These are phyloP conservation scores for Ganoderma sinense DNA, from an alignment of 1,284 basidiomycete genomes.

Conservation along the genomic window DNA sequence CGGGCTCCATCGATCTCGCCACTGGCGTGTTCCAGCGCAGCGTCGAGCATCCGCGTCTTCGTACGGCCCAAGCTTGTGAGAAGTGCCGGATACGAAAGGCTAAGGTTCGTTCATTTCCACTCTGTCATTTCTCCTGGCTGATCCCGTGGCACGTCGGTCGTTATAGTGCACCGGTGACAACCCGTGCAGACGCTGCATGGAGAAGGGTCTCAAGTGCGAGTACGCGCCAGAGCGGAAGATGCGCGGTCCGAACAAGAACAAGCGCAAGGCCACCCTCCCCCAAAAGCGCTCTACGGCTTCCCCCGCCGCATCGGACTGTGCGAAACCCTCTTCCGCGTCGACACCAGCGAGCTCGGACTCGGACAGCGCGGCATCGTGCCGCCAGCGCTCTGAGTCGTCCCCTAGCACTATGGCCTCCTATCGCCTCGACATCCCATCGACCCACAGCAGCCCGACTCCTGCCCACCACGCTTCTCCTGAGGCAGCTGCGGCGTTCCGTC, in stretches of 20 bases:
- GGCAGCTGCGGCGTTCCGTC: neutral
- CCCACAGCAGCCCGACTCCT: constrained; percentile 15
- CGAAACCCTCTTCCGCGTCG: constrained; percentile 25
- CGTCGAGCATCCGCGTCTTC: constrained; percentile 63
- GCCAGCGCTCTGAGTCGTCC: constrained; percentile 7
- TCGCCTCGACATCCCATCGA: constrained; percentile 10
- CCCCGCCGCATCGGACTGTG: neutral
- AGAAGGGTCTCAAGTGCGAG: constrained; percentile 46
- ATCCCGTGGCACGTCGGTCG: neutral
- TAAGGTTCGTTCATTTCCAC: constrained; percentile 40
- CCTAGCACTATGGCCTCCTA: constrained; percentile 5
- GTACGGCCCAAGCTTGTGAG: constrained; percentile 52
- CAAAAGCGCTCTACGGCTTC: neutral
- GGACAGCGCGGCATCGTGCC: constrained; percentile 13
- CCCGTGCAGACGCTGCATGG: constrained; percentile 46
- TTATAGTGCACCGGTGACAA: constrained; percentile 49
- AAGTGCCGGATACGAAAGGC: constrained; percentile 53
- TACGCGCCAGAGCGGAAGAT: constrained; percentile 67
- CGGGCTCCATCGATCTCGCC: constrained; percentile 62
- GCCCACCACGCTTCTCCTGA: neutral
- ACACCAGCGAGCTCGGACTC: constrained; percentile 30
- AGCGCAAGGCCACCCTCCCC: constrained; percentile 23
- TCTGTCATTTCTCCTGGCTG: neutral
- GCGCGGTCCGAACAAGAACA: constrained; percentile 66
- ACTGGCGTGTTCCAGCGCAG: constrained; percentile 68